A percentile compares a stretch with the other conserved stretches of the same genome.
Evolutionary conservation across 169 alveolate genomes (phyloP).

Genomic region (Plasmodium yoelii): DNA sequence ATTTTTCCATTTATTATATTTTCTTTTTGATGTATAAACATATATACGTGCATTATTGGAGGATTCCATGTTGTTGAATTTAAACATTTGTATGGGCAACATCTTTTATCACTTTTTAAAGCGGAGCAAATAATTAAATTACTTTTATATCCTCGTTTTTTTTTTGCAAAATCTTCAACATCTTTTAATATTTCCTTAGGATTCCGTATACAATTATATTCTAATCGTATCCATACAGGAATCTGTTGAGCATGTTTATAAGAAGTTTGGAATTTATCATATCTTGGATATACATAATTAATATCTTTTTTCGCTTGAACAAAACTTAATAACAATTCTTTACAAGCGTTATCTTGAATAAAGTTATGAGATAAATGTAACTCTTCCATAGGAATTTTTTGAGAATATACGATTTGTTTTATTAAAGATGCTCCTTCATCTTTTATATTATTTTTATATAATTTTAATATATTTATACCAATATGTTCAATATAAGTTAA

Average conservation of each 20-base stretch:
- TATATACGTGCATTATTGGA: conserved; percentile 74
- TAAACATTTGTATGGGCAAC: conserved; percentile 69
- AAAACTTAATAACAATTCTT: conserved; percentile 60
- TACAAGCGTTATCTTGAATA: conserved; percentile 69
- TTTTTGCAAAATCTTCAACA: conserved; percentile 67
- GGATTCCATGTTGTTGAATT: conserved; percentile 53
- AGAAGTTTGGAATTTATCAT: conserved; percentile 51
- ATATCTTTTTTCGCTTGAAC: conserved; percentile 67
- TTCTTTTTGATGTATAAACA: conserved; percentile 77
- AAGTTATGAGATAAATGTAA: conserved; percentile 67
- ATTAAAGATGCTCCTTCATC: conserved; percentile 73
- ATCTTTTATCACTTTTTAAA: conserved; percentile 72
- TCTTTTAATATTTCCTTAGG: conserved; percentile 70
- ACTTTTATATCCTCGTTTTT: conserved; percentile 68
- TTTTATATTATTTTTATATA: conserved; percentile 64
- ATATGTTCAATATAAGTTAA: conserved; percentile 51
- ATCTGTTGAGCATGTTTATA: conserved; percentile 61
- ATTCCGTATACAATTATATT: conserved; percentile 70
- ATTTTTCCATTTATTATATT: conserved; percentile 36
- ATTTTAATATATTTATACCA: conserved; percentile 53
- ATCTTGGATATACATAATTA: conserved; percentile 66
- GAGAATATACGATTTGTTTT: conserved; percentile 37
- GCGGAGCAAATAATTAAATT: conserved; percentile 58
- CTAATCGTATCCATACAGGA: conserved; percentile 76
- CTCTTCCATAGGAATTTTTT: conserved; percentile 75